Evolutionary conservation across 345 rosid genomes (phyloP).

Genomic region (Moricandia arvensis): DNA sequence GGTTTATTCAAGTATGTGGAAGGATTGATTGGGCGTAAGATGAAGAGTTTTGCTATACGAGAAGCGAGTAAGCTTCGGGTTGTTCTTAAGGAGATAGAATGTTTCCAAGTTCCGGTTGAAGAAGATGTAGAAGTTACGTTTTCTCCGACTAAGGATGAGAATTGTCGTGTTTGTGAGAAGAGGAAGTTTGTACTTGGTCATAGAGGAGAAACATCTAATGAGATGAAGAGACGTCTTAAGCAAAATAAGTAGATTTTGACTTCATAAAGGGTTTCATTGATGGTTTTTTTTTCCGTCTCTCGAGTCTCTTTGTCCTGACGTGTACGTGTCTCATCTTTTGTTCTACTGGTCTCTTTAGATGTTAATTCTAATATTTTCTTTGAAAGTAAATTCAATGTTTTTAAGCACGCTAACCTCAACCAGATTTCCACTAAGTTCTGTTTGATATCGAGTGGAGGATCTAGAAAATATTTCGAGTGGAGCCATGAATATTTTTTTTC

Average conservation of each 20-base stretch:
- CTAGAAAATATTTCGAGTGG: too few relatives aligned
- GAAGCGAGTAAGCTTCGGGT: background rate
- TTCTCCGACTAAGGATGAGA: background rate
- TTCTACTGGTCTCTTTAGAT: too few relatives aligned
- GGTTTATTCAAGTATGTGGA: conserved; percentile 12
- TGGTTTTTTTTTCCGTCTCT: background rate
- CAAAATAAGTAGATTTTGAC: background rate
- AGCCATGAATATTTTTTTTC: too few relatives aligned
- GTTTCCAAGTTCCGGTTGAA: background rate
- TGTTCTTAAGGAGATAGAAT: conserved; percentile 6
- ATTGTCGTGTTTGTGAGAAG: background rate
- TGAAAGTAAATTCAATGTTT: too few relatives aligned
- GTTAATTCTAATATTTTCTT: too few relatives aligned
- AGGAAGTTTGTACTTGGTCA: background rate
- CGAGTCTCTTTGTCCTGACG: background rate
- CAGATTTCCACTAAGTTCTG: too few relatives aligned
- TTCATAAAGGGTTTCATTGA: background rate
- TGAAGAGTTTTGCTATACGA: background rate
- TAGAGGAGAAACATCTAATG: background rate
- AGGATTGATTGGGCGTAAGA: conserved; percentile 6
- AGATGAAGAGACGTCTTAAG: background rate
- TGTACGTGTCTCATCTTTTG: too few relatives aligned
- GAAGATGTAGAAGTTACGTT: background rate
- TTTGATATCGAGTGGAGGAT: too few relatives aligned
- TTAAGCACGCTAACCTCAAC: too few relatives aligned